Base-by-base conservation (phyloP, 129 eudicot species). In the Artemisia argyi region DNA sequence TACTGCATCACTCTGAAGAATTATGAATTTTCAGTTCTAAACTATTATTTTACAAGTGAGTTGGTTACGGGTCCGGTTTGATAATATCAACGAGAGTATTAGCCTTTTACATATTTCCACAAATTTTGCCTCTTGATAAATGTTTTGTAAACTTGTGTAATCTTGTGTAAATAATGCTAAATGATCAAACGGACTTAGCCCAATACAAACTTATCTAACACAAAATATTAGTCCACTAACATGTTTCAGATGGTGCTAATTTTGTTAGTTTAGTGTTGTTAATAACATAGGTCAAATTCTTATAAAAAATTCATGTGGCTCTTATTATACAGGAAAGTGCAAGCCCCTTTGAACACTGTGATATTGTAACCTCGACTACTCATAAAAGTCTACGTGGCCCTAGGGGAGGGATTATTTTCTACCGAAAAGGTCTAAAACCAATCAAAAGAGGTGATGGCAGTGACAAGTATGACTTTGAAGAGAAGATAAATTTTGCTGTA, bases 311-410 rank as follows among this genome's bases (percentile, higher is more conserved):
- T 7, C 17, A 9, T 11, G 11, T 61, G 71, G 11, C 20, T 76
- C 51, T 15, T 68, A 44, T 66, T 55, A 35, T 73, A 51, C 79
- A 94, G 98, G 98, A 94, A 65, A 87, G 96, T 79, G 92, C 81
- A 8, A 90, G 85, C 83, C 99, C 99, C 60, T 94, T 94, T 76
- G 97, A 94, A 8, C 88, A 60, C 55, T 94, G 99, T 80, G 99
- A 94, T 69, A 84, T 94, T 57, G 96, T 94, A 49, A 94, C 99
- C 47, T 90, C 99, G 48, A 94, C 99, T 65, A 94, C 99, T 61
- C 99, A 94, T 63, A 94, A 94, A 82, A 90, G 97, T 83, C 93
- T 94, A 50, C 86, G 99, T 59, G 99, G 99, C 50, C 99, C 99
- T 24, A 86, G 99, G 70, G 99, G 99, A 60, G 99, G 99, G 42